Conservation (phyloP, 2,329 filamentous ascomycete species). For the Periconia sp. region DNA sequence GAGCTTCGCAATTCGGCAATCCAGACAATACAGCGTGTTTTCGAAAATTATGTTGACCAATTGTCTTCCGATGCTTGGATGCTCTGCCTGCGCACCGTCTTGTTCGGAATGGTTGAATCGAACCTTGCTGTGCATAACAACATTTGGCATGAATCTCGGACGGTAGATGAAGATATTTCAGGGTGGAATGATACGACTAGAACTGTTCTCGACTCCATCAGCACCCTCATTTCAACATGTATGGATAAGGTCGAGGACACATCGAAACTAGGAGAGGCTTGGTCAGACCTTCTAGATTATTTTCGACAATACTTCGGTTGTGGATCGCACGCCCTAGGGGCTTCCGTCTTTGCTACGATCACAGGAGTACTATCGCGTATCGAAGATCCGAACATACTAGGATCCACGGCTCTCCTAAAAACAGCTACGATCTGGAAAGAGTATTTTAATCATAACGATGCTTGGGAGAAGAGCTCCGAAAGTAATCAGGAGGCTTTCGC, state of each 20-base stretch:
- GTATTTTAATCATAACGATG: slow-evolving; percentile 37
- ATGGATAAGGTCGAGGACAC: slow-evolving; percentile 73
- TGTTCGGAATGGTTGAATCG: slow-evolving; percentile 77
- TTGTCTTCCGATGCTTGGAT: slow-evolving; percentile 81
- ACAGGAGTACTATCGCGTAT: slow-evolving; percentile 46
- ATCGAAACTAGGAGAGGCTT: slow-evolving; percentile 72
- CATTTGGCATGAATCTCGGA: slow-evolving; percentile 17
- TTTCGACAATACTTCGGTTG: slow-evolving; percentile 61
- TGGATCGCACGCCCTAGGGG: slow-evolving; percentile 48
- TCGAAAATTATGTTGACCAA: slow-evolving; percentile 87
- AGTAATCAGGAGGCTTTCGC: slow-evolving; percentile 80
- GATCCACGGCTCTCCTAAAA: slow-evolving; percentile 32
- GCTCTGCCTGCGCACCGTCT: slow-evolving; percentile 78
- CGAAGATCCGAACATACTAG: slow-evolving; percentile 25
- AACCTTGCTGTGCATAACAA: slow-evolving; percentile 51
- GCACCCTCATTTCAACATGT: slow-evolving; percentile 73
- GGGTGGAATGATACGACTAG: slow-evolving; percentile 50
- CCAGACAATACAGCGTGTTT: slow-evolving; percentile 87
- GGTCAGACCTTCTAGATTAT: slow-evolving; percentile 74
- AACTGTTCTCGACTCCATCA: slow-evolving; percentile 43
- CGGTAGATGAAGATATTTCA: slow-evolving; percentile 23
- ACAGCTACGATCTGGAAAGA: slow-evolving; percentile 42
- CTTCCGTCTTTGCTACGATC: slow-evolving; percentile 50
- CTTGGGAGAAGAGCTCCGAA: slow-evolving; percentile 26
- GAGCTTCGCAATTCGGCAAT: slow-evolving; percentile 87